phyloP scores from a whole-genome alignment of 257 asterid genomes.

The Solanum medicagineum region DNA sequence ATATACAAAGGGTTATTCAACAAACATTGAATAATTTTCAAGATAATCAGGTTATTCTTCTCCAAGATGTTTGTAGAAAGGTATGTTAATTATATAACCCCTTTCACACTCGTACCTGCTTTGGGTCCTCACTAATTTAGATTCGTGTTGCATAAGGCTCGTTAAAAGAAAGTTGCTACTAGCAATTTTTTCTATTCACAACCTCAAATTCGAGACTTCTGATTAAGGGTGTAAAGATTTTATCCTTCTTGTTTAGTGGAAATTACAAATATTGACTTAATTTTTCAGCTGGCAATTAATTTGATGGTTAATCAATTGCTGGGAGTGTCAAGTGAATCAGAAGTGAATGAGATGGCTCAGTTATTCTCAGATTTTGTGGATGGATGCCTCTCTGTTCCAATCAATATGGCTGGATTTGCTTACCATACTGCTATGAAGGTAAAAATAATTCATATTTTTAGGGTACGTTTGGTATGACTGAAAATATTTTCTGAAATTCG shows the following conservation, averaged over 20 bases:
- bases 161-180: neutral
- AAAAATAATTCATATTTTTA: neutral
- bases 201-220: neutral
- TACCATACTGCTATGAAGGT: conserved; percentile 94
- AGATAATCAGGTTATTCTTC: conserved; percentile 42
- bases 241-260: neutral
- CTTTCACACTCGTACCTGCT: neutral
- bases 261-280: neutral
- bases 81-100: conserved; percentile 7
- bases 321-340: conserved; percentile 69
- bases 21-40: conserved; percentile 24
- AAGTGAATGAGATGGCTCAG: conserved; percentile 65
- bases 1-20: conserved; percentile 44
- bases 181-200: neutral
- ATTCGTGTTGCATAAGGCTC: neutral
- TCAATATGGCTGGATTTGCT: conserved; percentile 76
- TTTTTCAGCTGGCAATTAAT: conserved; percentile 59
- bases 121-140: neutral
- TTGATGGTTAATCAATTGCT: conserved; percentile 91
- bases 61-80: conserved; percentile 84
- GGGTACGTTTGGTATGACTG: neutral
- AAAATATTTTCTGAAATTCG: neutral
- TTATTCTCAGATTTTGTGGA: conserved; percentile 80
- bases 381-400: conserved; percentile 84
- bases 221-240: neutral